Percentiles rank a stretch among this genome's conserved stretches.
These are phyloP conservation scores for Geotrichum europaeum DNA, from an alignment of 1,139 yeast species.

Conservation along the genomic window DNA sequence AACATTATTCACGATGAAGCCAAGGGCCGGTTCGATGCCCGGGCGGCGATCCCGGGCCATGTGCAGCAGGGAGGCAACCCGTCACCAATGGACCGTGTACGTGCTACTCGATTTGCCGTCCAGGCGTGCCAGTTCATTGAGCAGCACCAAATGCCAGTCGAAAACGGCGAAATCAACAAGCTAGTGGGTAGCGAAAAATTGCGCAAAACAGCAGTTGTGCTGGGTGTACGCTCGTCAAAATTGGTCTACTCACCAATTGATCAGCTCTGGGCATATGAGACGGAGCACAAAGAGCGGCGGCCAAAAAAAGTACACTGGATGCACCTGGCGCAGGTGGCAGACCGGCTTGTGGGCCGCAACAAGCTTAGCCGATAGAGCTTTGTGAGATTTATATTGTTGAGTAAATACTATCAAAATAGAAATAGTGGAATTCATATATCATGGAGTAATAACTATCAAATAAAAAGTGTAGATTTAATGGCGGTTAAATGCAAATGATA, in stretches of 20 bases:
- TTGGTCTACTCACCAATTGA: constrained; percentile 68
- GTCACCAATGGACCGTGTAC: constrained; percentile 87
- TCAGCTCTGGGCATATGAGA: constrained; percentile 76
- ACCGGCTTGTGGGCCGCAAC: constrained; percentile 74
- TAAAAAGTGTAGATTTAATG: no score
- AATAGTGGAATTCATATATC: no score
- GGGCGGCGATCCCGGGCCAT: constrained; percentile 97
- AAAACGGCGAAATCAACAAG: background rate
- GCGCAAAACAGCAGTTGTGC: constrained; percentile 66
- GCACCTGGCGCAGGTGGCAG: constrained; percentile 66
- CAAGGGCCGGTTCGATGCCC: constrained; percentile 72
- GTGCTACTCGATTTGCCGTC: constrained; percentile 86
- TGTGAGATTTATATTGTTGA: no score
- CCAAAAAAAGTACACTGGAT: constrained; percentile 88
- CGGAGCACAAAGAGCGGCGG: constrained; percentile 73
- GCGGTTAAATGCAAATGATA: no score
- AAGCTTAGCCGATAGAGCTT: constrained; percentile 7
- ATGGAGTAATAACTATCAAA: no score
- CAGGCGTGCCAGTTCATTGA: constrained; percentile 85
- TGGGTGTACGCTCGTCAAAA: constrained; percentile 79
- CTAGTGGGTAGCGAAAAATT: background rate
- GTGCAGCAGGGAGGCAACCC: constrained; percentile 98
- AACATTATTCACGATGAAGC: constrained; percentile 77
- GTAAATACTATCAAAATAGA: no score
- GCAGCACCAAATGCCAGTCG: constrained; percentile 26